phyloP scores from a whole-genome alignment of 23 red algal genomes.

The Gracilaria caudata region DNA sequence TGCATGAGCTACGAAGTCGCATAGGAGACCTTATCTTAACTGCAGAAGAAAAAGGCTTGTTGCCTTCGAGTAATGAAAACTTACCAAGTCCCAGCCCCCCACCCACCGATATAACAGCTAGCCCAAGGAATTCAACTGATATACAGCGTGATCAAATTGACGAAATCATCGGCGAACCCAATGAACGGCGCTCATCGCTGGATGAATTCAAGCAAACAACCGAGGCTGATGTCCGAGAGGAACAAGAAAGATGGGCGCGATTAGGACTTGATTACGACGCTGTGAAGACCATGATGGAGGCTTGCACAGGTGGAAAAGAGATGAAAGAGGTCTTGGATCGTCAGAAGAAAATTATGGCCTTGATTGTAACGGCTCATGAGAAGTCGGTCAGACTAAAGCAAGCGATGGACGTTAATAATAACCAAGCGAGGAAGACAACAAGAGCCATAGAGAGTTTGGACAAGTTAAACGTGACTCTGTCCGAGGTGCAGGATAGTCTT shows the following conservation, averaged over 20 bases:
- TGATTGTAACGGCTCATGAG: conserved; percentile 17
- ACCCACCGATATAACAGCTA: neutral
- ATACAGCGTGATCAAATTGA: neutral
- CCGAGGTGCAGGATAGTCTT: conserved; percentile 57
- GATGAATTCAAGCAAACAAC: neutral
- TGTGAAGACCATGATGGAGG: conserved; percentile 38
- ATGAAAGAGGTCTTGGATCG: conserved; percentile 10
- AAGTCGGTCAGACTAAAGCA: conserved; percentile 22
- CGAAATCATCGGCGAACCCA: neutral
- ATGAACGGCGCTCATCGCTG: neutral
- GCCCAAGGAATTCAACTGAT: neutral
- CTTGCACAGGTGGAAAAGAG: conserved; percentile 30
- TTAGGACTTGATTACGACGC: conserved; percentile 44
- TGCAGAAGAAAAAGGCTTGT: neutral
- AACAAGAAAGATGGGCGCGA: conserved; percentile 58
- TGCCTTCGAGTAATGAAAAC: neutral
- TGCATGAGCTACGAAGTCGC: conserved; percentile 47
- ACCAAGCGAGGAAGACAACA: conserved; percentile 46
- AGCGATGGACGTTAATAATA: conserved; percentile 32
- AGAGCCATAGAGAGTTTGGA: conserved; percentile 48
- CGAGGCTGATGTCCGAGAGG: conserved; percentile 32
- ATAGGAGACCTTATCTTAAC: conserved; percentile 24
- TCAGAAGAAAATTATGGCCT: conserved; percentile 21
- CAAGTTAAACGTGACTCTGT: conserved; percentile 32
- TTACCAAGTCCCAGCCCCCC: neutral